Evolutionary conservation across 1,284 basidiomycete genomes (phyloP).

Genomic region (Trametes pubescens): DNA sequence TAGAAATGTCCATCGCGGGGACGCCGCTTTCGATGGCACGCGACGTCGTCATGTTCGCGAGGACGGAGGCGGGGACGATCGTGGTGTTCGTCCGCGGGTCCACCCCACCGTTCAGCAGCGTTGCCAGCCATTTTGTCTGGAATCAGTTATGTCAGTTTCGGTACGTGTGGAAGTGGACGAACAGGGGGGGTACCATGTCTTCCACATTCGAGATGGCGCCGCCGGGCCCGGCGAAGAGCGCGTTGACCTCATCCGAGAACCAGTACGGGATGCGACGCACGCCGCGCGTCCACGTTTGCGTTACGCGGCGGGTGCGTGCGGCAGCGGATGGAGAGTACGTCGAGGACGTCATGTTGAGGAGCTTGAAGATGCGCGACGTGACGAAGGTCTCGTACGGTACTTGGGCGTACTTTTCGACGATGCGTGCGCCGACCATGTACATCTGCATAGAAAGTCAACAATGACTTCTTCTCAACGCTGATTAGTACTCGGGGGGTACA

Average conservation of each 20-base stretch:
- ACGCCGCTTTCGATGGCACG: constrained; percentile 32
- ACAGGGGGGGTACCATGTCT: constrained; percentile 38
- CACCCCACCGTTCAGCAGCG: constrained; percentile 41
- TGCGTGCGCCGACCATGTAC: constrained; percentile 36
- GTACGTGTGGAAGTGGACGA: too few species aligned
- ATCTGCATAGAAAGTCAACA: constrained; percentile 8
- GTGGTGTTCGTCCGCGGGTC: constrained; percentile 39
- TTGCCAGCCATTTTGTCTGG: constrained; percentile 44
- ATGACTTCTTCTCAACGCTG: not conserved
- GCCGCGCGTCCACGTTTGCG: constrained; percentile 42
- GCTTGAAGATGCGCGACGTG: constrained; percentile 41
- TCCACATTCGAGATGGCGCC: constrained; percentile 44
- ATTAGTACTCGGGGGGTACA: not conserved
- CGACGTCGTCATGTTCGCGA: constrained; percentile 40
- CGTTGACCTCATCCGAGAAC: constrained; percentile 36
- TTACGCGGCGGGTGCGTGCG: constrained; percentile 41
- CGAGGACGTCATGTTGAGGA: constrained; percentile 45
- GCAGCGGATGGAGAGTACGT: constrained; percentile 48
- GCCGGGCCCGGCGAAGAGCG: constrained; percentile 43
- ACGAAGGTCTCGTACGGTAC: constrained; percentile 43
- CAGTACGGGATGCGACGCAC: constrained; percentile 41
- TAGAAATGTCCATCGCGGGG: constrained; percentile 20
- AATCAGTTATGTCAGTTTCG: not conserved
- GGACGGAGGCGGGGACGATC: constrained; percentile 38
- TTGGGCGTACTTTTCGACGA: constrained; percentile 47